These are phyloP conservation scores for Rhynchospora breviuscula DNA, from an alignment of 176 grass and related monocot genomes.

Conservation along the genomic window DNA sequence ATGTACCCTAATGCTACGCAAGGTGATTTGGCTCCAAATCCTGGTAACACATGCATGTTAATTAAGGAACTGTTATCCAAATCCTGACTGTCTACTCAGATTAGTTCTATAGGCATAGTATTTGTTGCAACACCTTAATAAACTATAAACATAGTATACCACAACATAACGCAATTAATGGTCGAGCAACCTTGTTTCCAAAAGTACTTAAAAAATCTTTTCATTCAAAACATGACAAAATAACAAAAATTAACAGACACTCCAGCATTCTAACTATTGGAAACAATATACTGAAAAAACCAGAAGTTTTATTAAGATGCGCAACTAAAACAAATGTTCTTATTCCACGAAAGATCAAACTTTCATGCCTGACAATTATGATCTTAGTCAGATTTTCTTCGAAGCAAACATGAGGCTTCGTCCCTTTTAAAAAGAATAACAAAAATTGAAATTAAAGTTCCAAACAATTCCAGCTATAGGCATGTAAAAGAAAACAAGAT, in stretches of 20 bases:
- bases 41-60: background rate
- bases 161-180: too few relatives aligned
- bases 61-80: background rate
- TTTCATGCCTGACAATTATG: background rate
- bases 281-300: background rate
- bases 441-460: background rate
- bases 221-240: background rate
- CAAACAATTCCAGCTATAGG: background rate
- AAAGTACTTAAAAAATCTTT: background rate
- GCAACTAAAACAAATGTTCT: background rate
- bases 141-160: too few relatives aligned
- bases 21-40: background rate
- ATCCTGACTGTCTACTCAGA: background rate
- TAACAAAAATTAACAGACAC: background rate
- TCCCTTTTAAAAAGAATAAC: background rate
- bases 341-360: background rate
- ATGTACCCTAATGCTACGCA: background rate
- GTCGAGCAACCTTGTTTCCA: too few relatives aligned
- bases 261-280: background rate
- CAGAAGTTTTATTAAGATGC: background rate
- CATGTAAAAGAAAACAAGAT: conserved; percentile 5
- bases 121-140: too few relatives aligned
- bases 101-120: background rate
- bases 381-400: background rate
- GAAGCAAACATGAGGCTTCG: background rate